phyloP scores from a whole-genome alignment of 2,329 filamentous ascomycete species.

The Diaporthe vaccinii region DNA sequence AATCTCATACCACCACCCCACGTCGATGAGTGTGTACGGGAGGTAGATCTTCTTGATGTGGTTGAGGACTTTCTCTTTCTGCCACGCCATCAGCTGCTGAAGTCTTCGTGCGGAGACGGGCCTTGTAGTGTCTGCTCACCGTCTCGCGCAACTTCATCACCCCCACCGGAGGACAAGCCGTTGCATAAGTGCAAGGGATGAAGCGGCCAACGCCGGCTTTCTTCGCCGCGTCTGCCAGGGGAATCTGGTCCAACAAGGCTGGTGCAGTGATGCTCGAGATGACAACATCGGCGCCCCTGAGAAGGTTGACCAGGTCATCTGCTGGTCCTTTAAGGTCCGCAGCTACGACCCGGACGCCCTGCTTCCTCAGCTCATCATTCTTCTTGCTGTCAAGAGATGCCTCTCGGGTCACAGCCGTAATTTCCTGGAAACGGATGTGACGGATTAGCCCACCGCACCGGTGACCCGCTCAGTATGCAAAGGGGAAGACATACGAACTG shows the following conservation, averaged over 20 bases:
- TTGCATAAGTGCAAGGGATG: conserved; percentile 48
- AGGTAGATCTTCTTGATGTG: conserved; percentile 62
- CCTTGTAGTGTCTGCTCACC: not conserved
- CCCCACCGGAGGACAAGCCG: conserved; percentile 37
- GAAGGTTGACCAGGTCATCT: conserved; percentile 56
- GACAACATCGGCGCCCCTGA: conserved; percentile 60
- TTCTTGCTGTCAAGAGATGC: conserved; percentile 61
- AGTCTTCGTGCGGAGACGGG: too few species aligned
- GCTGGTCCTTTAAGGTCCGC: conserved; percentile 58
- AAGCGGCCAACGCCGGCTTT: conserved; percentile 64
- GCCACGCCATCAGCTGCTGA: not conserved
- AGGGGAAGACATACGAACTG: conserved; percentile 46
- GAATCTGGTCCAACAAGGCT: conserved; percentile 57
- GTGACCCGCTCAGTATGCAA: not conserved
- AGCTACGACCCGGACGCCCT: conserved; percentile 58
- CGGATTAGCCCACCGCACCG: too few species aligned
- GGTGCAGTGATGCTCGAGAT: conserved; percentile 56
- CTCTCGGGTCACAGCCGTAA: conserved; percentile 61
- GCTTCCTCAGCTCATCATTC: conserved; percentile 54
- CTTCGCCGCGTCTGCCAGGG: conserved; percentile 62
- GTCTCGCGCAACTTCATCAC: conserved; percentile 39
- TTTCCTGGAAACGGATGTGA: conserved; percentile 52
- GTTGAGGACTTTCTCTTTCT: conserved; percentile 66
- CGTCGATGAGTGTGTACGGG: conserved; percentile 69
- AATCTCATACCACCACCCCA: conserved; percentile 71